These are phyloP conservation scores for Sporothrix brunneoviolacea DNA, from an alignment of 2,329 filamentous ascomycete species.

Conservation along the genomic window DNA sequence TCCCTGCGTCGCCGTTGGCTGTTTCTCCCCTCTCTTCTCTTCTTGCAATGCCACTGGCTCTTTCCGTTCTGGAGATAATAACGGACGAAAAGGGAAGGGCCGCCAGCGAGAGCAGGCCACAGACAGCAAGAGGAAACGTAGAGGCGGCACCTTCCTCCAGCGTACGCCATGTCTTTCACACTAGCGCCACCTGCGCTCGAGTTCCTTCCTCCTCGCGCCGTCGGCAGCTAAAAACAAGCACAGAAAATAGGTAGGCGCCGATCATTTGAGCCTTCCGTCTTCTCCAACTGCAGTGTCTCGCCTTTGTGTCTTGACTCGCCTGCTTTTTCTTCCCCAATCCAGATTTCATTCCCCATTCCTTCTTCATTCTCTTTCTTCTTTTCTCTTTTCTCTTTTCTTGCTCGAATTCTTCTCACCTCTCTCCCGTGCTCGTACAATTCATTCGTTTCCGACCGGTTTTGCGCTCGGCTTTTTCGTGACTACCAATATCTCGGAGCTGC, in stretches of 20 bases:
- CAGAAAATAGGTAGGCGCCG: not conserved
- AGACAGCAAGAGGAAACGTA: too few relatives aligned
- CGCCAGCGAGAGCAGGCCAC: not conserved
- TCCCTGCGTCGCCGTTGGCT: too few relatives aligned
- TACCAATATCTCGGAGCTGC: not conserved
- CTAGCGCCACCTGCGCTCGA: too few relatives aligned
- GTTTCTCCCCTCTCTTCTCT: too few relatives aligned
- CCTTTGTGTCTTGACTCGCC: not conserved
- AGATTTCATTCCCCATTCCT: not conserved
- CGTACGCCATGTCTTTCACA: not conserved
- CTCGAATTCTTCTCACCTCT: not conserved
- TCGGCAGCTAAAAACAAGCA: constrained; percentile 5
- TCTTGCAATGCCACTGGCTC: too few relatives aligned
- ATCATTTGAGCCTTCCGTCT: constrained; percentile 1
- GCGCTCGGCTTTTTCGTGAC: not conserved
- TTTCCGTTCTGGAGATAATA: too few relatives aligned
- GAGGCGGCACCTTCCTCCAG: not conserved
- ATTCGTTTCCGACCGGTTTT: not conserved
- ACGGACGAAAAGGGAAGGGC: too few relatives aligned
- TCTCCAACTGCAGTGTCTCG: not conserved
- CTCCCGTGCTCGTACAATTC: not conserved
- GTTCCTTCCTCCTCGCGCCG: not conserved
- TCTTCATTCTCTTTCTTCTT: not conserved
- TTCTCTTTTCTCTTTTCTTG: not conserved
- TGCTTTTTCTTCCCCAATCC: not conserved